phyloP scores from a whole-genome alignment of 306 rosid genomes.

The Prunus mume region DNA sequence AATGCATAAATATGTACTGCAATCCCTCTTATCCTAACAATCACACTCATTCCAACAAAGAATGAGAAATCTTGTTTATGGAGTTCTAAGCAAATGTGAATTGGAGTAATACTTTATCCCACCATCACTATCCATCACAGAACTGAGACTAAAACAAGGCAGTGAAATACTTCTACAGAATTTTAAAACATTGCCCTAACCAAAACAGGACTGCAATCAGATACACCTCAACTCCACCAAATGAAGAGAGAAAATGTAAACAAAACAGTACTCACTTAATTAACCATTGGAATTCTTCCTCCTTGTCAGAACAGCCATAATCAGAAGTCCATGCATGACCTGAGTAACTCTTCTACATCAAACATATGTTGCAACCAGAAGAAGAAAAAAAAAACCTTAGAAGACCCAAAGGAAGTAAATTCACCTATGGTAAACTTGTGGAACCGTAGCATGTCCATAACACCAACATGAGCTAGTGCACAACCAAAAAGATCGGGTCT shows the following conservation, averaged over 20 bases:
- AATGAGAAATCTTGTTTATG: background rate
- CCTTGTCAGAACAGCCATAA: constrained; percentile 86
- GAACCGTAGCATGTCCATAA: constrained; percentile 97
- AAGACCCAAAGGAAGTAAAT: constrained; percentile 19
- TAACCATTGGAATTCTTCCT: constrained; percentile 88
- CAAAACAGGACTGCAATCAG: background rate
- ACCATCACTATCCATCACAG: background rate
- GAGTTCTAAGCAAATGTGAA: constrained; percentile 1
- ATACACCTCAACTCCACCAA: background rate
- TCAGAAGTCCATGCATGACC: constrained; percentile 98
- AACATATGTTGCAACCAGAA: background rate
- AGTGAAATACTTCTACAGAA: background rate
- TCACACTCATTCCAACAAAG: background rate
- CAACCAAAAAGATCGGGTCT: constrained; percentile 96
- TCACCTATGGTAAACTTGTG: constrained; percentile 92
- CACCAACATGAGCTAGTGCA: constrained; percentile 96
- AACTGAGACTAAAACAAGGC: background rate
- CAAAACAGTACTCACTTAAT: constrained; percentile 58
- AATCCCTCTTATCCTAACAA: background rate
- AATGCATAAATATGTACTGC: background rate
- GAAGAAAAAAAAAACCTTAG: constrained; percentile 1
- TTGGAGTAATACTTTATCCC: background rate
- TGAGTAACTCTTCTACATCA: constrained; percentile 30
- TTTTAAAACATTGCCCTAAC: background rate
- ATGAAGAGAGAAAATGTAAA: background rate